Evolutionary conservation across 1,139 yeast species (phyloP).

Genomic region (Yamadazyma pseudoaaseri): DNA sequence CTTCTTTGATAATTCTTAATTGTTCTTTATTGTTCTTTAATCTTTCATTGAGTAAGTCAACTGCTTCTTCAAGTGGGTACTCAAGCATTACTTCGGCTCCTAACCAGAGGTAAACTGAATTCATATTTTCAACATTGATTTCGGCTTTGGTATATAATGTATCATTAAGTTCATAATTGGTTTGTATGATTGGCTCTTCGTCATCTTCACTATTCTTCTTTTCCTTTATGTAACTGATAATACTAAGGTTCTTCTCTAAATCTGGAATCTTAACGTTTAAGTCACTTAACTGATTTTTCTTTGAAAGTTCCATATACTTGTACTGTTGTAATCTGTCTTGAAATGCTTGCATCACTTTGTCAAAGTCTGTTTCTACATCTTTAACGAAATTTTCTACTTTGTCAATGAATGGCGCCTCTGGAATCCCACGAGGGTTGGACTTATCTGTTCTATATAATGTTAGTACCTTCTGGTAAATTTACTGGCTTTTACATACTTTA

Average conservation of each 20-base stretch:
- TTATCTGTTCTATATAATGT: conserved; percentile 43
- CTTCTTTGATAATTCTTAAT: conserved; percentile 67
- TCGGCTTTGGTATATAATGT: conserved; percentile 85
- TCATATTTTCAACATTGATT: conserved; percentile 47
- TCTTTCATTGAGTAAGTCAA: conserved; percentile 62
- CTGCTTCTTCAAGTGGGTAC: conserved; percentile 87
- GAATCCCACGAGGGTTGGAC: conserved; percentile 89
- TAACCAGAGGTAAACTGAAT: conserved; percentile 80
- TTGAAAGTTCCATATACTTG: conserved; percentile 84
- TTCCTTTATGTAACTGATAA: conserved; percentile 59
- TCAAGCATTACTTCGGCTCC: conserved; percentile 99
- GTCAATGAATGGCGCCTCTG: conserved; percentile 93
- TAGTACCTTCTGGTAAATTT: conserved; percentile 14
- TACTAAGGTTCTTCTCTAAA: conserved; percentile 75
- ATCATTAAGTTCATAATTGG: conserved; percentile 88
- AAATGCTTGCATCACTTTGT: conserved; percentile 62
- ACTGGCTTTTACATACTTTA: conserved; percentile 17
- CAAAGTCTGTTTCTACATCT: conserved; percentile 67
- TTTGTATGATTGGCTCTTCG: conserved; percentile 46
- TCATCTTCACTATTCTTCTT: conserved; percentile 35
- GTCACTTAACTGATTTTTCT: conserved; percentile 64
- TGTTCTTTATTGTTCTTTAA: conserved; percentile 62
- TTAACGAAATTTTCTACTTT: conserved; percentile 74
- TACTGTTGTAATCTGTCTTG: conserved; percentile 81
- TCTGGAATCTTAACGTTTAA: conserved; percentile 83